Evolutionary conservation across 1,284 basidiomycete genomes (phyloP), one percentile per base, ranked within the genome.

Genomic region (Puccinia horiana): DNA sequence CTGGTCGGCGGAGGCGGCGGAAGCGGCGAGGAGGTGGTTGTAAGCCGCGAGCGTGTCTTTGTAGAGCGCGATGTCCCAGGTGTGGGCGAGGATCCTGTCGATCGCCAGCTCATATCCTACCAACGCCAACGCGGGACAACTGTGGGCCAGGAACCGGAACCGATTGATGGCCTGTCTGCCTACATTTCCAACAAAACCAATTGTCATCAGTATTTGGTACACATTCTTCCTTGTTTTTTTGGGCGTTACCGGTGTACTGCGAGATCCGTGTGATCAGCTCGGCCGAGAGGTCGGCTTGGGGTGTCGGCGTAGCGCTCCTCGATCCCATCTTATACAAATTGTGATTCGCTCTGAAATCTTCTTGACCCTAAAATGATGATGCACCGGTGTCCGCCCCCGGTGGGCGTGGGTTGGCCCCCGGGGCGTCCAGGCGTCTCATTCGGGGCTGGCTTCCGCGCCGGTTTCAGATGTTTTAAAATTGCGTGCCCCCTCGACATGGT

Each of bases 141-240:
- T 16, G 11, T 73, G 65, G 9, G 52, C 78, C 26, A 80, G 47
- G 47, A 70, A 69, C 26, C 78, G 32, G 12, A 58, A 54, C 56
- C 78, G 78, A 42, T 70, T 80, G 49, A 80, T 80, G 14, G 54
- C 67, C 26, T 70, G 65, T 70, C 69, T 47, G 32, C 78, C 78
- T 80, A n/a, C n/a, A n/a, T n/a, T n/a, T n/a, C n/a, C n/a, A n/a
- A n/a, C n/a, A n/a, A n/a, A n/a, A n/a, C n/a, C n/a, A n/a, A n/a
- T n/a, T n/a, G n/a, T n/a, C n/a, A n/a, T n/a, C n/a, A n/a, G n/a
- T n/a, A n/a, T n/a, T n/a, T n/a, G n/a, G 69, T 4, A 23, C 47
- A 8, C 52, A 6, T 47, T 26, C 29, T 18, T 40, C 58, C 26
- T 20, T 32, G 26, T 29, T 32, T 63, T 32, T 4, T 16, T 67